These are phyloP conservation scores for Pisolithus albus DNA, from an alignment of 768 basidiomycete genomes.

Conservation along the genomic window DNA sequence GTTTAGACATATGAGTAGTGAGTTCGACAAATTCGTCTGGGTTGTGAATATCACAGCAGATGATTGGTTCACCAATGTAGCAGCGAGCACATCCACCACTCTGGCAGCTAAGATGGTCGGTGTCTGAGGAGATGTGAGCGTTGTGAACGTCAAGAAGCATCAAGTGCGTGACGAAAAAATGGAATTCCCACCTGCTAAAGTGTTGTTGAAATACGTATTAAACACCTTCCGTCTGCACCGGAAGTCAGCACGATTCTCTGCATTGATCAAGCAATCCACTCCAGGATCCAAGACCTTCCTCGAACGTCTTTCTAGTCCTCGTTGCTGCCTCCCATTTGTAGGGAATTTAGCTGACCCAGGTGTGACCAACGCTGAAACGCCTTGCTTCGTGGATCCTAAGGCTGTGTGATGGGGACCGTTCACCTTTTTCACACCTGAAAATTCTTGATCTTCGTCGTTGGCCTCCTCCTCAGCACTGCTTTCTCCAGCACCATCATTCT, in stretches of 20 bases:
- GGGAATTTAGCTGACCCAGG: too few relatives aligned
- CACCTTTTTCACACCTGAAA: too few relatives aligned
- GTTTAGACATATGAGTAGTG: background rate
- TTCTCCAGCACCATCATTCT: too few relatives aligned
- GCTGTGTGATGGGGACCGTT: too few relatives aligned
- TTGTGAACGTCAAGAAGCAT: background rate
- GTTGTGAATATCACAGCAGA: conserved; percentile 23
- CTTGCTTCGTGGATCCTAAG: too few relatives aligned
- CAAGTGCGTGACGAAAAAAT: background rate
- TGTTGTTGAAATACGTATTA: conserved; percentile 17
- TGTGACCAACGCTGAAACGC: too few relatives aligned
- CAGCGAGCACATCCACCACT: conserved; percentile 14
- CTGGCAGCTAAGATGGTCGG: conserved; percentile 4
- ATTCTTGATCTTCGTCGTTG: too few relatives aligned
- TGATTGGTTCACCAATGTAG: background rate
- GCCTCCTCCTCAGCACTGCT: too few relatives aligned
- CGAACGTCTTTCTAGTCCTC: conserved; percentile 1
- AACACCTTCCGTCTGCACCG: conserved; percentile 10
- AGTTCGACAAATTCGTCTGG: conserved; percentile 4
- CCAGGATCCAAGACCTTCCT: conserved; percentile 11
- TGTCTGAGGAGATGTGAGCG: conserved; percentile 3
- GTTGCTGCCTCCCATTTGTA: background rate
- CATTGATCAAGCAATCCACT: conserved; percentile 25
- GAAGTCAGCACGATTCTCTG: conserved; percentile 5
- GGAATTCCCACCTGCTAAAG: conserved; percentile 12